Evolutionary conservation across 1,284 basidiomycete genomes (phyloP).

Genomic region (Rhodotorula glutinis): DNA sequence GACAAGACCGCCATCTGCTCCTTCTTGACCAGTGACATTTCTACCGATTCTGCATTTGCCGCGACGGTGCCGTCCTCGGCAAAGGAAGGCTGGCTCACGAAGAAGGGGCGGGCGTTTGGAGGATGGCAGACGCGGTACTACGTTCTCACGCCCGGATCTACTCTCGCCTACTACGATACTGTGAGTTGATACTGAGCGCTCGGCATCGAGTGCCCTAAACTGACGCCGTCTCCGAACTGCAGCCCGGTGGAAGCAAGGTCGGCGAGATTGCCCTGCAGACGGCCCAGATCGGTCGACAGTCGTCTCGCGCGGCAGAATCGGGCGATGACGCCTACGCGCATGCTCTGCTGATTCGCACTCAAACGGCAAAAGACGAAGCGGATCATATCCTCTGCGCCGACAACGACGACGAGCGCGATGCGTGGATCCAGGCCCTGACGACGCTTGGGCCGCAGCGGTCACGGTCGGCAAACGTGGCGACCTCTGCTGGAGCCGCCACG

Average conservation of each 20-base stretch:
- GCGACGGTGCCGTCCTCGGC: slow-evolving; percentile 50
- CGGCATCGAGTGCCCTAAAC: neutral
- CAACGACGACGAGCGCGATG: slow-evolving; percentile 86
- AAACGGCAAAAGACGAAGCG: slow-evolving; percentile 59
- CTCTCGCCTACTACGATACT: slow-evolving; percentile 89
- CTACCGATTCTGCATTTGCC: slow-evolving; percentile 44
- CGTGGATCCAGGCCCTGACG: slow-evolving; percentile 91
- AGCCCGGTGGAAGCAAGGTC: slow-evolving; percentile 85
- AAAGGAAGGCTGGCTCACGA: slow-evolving; percentile 92
- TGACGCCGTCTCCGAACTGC: slow-evolving; percentile 16
- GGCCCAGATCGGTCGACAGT: slow-evolving; percentile 37
- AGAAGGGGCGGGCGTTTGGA: slow-evolving; percentile 90
- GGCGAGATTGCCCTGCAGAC: slow-evolving; percentile 65
- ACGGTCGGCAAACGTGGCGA: neutral
- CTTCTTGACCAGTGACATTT: slow-evolving; percentile 86
- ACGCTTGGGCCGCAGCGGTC: slow-evolving; percentile 44
- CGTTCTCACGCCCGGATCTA: slow-evolving; percentile 71
- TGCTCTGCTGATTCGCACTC: slow-evolving; percentile 89
- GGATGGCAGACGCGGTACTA: slow-evolving; percentile 94
- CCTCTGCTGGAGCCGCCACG: neutral
- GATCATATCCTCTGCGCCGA: slow-evolving; percentile 93
- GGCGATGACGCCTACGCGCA: slow-evolving; percentile 87
- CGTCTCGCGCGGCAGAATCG: slow-evolving; percentile 59
- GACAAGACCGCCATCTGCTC: slow-evolving; percentile 85
- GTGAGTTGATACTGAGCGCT: slow-evolving; percentile 56